A percentile compares a stretch with the other conserved stretches of the same genome.
phyloP scores from a whole-genome alignment of 2,329 filamentous ascomycete species.

The Aspergillus fumigatus region DNA sequence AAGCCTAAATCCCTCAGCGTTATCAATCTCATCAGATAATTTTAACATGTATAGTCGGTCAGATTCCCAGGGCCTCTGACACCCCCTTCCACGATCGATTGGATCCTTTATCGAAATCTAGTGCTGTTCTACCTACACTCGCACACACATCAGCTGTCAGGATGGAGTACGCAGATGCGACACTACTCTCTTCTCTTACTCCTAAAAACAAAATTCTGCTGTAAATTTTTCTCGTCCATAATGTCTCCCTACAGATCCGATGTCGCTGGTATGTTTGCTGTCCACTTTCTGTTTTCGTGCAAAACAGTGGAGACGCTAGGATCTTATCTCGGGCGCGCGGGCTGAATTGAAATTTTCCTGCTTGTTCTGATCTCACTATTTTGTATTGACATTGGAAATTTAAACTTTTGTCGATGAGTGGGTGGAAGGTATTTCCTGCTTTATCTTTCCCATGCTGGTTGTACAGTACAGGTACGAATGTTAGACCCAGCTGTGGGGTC shows the following conservation, averaged over 20 bases:
- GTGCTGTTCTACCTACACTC: not conserved
- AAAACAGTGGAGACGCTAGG: slow-evolving; percentile 10
- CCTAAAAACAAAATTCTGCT: not conserved
- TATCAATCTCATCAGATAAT: slow-evolving; percentile 4
- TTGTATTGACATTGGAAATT: not conserved
- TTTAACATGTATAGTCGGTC: not conserved
- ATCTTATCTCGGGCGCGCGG: slow-evolving; percentile 21
- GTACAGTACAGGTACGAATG: too few relatives aligned
- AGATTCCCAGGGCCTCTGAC: not conserved
- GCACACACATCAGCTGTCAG: not conserved
- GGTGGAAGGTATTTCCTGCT: too few relatives aligned
- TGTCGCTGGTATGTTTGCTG: slow-evolving; percentile 10
- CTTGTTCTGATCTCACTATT: not conserved
- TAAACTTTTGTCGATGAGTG: not conserved
- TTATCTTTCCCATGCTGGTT: too few relatives aligned
- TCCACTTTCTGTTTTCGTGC: not conserved
- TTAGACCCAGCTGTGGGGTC: not conserved
- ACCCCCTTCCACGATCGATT: not conserved
- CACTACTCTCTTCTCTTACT: too few relatives aligned
- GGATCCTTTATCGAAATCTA: too few relatives aligned
- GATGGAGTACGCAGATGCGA: not conserved
- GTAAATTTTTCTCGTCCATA: not conserved
- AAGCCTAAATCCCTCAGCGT: not conserved
- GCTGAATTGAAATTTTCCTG: not conserved
- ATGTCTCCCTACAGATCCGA: slow-evolving; percentile 13